These are phyloP conservation scores for Bullera alba DNA, from an alignment of 768 basidiomycete genomes.

Conservation along the genomic window DNA sequence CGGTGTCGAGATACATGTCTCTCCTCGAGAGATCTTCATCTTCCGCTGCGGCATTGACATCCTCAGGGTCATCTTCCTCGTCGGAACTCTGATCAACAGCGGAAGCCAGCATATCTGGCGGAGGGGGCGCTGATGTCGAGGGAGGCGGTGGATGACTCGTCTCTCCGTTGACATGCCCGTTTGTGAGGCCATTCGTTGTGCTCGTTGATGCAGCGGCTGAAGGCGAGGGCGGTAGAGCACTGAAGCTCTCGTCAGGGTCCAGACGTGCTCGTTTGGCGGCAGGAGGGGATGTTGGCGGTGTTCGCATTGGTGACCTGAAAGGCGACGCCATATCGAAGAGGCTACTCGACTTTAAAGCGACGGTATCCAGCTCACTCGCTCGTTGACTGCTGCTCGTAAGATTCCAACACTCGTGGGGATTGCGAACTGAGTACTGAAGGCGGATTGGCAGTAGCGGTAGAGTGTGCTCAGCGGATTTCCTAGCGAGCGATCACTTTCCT, in stretches of 20 bases:
- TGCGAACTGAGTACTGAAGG: background rate
- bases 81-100: slow-evolving; percentile 48
- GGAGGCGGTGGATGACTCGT: slow-evolving; percentile 19
- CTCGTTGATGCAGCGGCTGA: slow-evolving; percentile 72
- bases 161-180: background rate
- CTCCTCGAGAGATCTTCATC: slow-evolving; percentile 51
- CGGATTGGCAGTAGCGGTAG: background rate
- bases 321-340: background rate
- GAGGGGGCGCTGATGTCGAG: slow-evolving; percentile 54
- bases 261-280: slow-evolving; percentile 1
- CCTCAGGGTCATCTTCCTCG: slow-evolving; percentile 39
- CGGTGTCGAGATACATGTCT: slow-evolving; percentile 92
- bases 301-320: background rate
- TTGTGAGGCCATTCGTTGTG: slow-evolving; percentile 48
- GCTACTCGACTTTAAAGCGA: background rate
- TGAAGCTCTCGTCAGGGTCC: background rate
- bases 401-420: background rate
- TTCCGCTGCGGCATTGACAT: slow-evolving; percentile 11
- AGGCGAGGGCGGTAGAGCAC: slow-evolving; percentile 53
- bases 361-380: background rate
- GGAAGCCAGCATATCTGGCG: background rate
- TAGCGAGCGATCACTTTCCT: background rate
- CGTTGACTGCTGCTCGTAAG: background rate
- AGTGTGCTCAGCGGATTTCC: too few species aligned
- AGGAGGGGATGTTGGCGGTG: slow-evolving; percentile 57